Evolutionary conservation across 108 stramenopile genomes (phyloP).

Genomic region (Skeletonema menzelii): DNA sequence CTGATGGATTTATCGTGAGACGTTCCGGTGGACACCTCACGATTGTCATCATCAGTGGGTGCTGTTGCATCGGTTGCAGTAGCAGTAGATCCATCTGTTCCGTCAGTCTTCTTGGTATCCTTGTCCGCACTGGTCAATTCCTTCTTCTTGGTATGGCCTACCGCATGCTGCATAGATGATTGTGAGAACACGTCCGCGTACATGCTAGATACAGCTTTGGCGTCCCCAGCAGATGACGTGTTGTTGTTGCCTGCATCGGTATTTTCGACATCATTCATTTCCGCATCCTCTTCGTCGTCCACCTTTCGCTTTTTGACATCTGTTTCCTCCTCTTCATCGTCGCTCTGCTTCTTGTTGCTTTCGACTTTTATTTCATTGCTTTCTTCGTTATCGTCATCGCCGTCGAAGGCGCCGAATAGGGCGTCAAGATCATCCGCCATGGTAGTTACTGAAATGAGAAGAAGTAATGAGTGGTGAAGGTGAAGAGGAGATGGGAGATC

Average conservation of each 20-base stretch:
- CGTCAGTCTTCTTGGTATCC: slow-evolving; percentile 26
- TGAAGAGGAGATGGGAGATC: too few relatives aligned
- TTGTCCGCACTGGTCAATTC: slow-evolving; percentile 39
- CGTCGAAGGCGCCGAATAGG: slow-evolving; percentile 88
- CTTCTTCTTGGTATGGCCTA: slow-evolving; percentile 9
- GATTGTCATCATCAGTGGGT: slow-evolving; percentile 33
- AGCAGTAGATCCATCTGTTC: neutral
- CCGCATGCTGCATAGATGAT: slow-evolving; percentile 36
- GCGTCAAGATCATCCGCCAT: slow-evolving; percentile 83
- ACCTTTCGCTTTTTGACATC: neutral
- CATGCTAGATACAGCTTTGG: slow-evolving; percentile 40
- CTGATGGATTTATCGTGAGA: slow-evolving; percentile 87
- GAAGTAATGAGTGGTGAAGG: neutral
- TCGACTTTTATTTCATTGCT: neutral
- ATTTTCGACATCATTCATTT: slow-evolving; percentile 10
- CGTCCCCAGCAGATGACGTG: neutral
- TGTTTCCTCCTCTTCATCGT: neutral
- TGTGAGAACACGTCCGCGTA: slow-evolving; percentile 35
- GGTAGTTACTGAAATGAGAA: neutral
- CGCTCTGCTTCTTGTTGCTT: neutral
- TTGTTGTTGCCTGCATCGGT: neutral
- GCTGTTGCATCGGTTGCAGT: slow-evolving; percentile 7
- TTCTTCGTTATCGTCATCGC: slow-evolving; percentile 41
- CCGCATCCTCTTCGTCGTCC: slow-evolving; percentile 23
- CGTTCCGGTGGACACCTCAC: slow-evolving; percentile 79